A percentile compares a stretch with the other conserved stretches of the same genome.
These are phyloP conservation scores for Diddensiella transvaalensis DNA, from an alignment of 805 yeast species.

Conservation along the genomic window DNA sequence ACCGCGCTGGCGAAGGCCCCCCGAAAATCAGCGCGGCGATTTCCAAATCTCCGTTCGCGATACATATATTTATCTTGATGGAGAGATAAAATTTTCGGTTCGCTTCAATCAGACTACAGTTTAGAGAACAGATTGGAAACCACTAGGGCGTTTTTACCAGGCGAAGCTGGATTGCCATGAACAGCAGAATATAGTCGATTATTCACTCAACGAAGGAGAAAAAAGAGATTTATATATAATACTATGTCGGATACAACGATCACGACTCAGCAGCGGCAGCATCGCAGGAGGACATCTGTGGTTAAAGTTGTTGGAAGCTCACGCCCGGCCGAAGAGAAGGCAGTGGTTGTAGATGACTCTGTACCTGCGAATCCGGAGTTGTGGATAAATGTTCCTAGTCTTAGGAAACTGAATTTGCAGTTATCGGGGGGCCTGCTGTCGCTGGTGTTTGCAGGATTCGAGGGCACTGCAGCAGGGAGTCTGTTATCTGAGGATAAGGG, in stretches of 20 bases:
- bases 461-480: constrained; percentile 20
- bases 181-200: no score
- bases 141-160: no score
- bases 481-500: constrained; percentile 21
- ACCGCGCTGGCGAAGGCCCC: no score
- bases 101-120: no score
- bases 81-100: no score
- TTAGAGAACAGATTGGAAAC: no score
- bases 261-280: neutral
- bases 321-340: neutral
- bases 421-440: constrained; percentile 13
- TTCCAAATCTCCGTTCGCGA: no score
- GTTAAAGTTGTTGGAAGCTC: neutral
- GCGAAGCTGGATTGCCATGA: no score
- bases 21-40: no score
- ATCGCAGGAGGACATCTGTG: neutral
- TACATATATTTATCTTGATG: no score
- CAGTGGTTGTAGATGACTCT: neutral
- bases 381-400: constrained; percentile 17
- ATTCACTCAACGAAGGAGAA: no score
- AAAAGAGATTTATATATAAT: no score
- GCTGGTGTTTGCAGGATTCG: constrained; percentile 19
- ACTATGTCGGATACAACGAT: neutral
- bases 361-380: neutral
- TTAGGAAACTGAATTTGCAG: constrained; percentile 15